A percentile compares a stretch with the other conserved stretches of the same genome.
Conservation (phyloP, 768 basidiomycete species). For the Boletus edulis region DNA sequence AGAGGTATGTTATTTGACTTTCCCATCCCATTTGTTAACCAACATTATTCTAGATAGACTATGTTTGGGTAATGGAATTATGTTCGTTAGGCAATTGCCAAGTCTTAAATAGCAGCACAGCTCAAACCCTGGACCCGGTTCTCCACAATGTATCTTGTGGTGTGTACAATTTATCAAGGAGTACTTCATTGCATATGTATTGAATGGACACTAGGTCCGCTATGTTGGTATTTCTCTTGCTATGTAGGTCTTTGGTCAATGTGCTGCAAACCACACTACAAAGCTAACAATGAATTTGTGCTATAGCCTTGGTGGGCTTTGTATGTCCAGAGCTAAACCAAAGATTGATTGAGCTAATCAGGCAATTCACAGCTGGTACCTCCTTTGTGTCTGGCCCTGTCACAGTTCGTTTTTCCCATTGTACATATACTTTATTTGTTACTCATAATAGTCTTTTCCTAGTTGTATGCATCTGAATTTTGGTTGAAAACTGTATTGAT, state of each 20-base stretch:
- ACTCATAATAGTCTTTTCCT: not conserved
- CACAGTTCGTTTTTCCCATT: not conserved
- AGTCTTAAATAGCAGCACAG: not conserved
- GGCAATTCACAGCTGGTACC: not conserved
- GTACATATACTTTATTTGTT: too few relatives aligned
- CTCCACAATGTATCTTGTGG: conserved; percentile 8
- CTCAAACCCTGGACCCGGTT: conserved; percentile 6
- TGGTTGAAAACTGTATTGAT: not conserved
- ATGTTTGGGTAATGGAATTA: conserved; percentile 13
- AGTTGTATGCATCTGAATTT: not conserved
- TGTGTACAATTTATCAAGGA: not conserved
- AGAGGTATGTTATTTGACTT: not conserved
- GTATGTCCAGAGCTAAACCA: not conserved
- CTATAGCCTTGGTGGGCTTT: not conserved
- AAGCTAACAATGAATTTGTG: not conserved
- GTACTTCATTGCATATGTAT: too few relatives aligned
- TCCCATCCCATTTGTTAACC: not conserved
- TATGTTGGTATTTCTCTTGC: not conserved
- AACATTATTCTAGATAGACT: conserved; percentile 7
- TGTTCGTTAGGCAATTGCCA: too few relatives aligned
- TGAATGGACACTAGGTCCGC: not conserved
- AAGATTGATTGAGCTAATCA: not conserved
- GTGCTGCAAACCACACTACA: too few relatives aligned
- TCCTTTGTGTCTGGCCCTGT: not conserved
- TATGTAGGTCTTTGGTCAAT: not conserved